A percentile compares a stretch with the other conserved stretches of the same genome.
Conservation (phyloP, 2,329 filamentous ascomycete genomes). For the Ophiosphaerella korrae region DNA sequence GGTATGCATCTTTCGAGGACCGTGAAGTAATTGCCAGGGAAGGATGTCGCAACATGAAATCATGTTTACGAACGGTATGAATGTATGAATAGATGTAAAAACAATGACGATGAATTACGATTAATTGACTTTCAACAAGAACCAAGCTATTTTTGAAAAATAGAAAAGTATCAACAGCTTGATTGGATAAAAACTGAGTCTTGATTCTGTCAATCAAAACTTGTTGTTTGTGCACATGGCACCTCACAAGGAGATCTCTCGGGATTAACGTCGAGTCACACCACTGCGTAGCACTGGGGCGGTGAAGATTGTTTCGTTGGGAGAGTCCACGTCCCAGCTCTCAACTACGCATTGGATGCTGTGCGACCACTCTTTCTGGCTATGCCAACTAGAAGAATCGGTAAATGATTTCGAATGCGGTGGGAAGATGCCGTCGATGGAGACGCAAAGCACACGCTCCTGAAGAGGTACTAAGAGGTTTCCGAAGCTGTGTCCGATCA, state of each 20-base stretch:
- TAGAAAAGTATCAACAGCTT: too few relatives aligned
- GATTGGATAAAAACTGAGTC: too few relatives aligned
- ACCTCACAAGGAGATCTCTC: conserved; percentile 3
- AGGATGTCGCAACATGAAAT: too few relatives aligned
- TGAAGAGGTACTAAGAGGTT: background rate
- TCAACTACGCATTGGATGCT: conserved; percentile 1
- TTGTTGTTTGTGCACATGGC: background rate
- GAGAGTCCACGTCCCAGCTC: background rate
- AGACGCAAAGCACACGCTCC: background rate
- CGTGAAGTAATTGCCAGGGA: too few relatives aligned
- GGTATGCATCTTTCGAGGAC: too few relatives aligned
- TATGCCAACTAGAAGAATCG: background rate
- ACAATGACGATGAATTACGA: too few relatives aligned
- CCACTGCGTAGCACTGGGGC: conserved; percentile 3
- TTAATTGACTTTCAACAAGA: too few relatives aligned
- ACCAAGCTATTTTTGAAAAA: too few relatives aligned
- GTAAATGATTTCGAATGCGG: background rate
- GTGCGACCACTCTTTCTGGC: background rate
- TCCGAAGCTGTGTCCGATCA: too few relatives aligned
- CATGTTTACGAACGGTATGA: too few relatives aligned
- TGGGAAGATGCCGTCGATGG: background rate
- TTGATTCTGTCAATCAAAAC: background rate
- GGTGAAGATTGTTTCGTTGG: conserved; percentile 2
- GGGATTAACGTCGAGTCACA: conserved; percentile 12
- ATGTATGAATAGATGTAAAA: too few relatives aligned